Evolutionary conservation across 2,329 filamentous ascomycete species (phyloP).

Genomic region (Erysiphe pulchra): DNA sequence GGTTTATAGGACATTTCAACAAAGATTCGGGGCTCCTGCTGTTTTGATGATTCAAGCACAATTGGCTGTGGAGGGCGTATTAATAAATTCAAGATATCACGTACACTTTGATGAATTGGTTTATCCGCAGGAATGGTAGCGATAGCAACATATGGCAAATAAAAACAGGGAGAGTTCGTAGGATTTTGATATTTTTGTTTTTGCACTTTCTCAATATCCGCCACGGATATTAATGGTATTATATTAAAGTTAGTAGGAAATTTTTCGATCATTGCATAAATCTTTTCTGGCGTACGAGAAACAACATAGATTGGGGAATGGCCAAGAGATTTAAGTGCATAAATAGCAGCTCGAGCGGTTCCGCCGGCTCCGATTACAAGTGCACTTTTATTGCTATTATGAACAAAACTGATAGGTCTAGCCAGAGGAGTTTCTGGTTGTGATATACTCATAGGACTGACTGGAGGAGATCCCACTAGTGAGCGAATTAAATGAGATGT

Average conservation of each 20-base stretch:
- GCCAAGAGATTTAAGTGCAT: slow-evolving; percentile 59
- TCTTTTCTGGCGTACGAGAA: slow-evolving; percentile 47
- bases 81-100: slow-evolving; percentile 31
- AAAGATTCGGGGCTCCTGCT: slow-evolving; percentile 26
- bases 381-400: slow-evolving; percentile 20
- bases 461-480: not conserved
- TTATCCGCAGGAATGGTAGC: slow-evolving; percentile 78
- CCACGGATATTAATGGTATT: slow-evolving; percentile 28
- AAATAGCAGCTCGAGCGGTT: slow-evolving; percentile 77
- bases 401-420: too few relatives aligned
- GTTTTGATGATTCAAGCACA: not conserved
- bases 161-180: not conserved
- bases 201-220: slow-evolving; percentile 17
- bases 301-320: slow-evolving; percentile 72
- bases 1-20: slow-evolving; percentile 97
- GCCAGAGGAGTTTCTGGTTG: not conserved
- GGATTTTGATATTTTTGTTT: not conserved
- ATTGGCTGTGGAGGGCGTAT: slow-evolving; percentile 17
- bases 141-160: slow-evolving; percentile 34
- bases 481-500: not conserved
- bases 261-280: slow-evolving; percentile 36
- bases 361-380: slow-evolving; percentile 81
- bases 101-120: slow-evolving; percentile 49
- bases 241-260: slow-evolving; percentile 56
- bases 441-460: not conserved